These are phyloP conservation scores for Ophiocytium majus DNA, from an alignment of 352 stramenopile genomes.

Conservation along the genomic window DNA sequence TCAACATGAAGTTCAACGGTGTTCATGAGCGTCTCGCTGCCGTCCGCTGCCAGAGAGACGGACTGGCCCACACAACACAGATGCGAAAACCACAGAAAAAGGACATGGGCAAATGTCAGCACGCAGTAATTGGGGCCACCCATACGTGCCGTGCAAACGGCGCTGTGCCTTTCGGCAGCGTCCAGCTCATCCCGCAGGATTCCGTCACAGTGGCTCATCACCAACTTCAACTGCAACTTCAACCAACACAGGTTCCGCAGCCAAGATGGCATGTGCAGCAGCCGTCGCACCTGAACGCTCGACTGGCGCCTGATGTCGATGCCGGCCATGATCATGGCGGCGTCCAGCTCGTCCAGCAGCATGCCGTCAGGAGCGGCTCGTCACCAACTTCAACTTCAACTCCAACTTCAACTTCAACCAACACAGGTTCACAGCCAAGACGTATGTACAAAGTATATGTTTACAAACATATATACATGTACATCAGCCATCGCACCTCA, in stretches of 20 bases:
- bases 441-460: no score
- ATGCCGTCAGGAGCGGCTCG: no score
- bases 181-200: slow-evolving; percentile 56
- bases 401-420: no score
- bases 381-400: no score
- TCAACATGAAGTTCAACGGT: neutral
- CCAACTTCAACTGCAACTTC: no score
- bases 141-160: neutral
- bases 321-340: slow-evolving; percentile 62
- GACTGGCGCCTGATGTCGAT: slow-evolving; percentile 34
- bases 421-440: no score
- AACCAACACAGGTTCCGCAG: no score
- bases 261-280: no score
- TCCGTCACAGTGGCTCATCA: slow-evolving; percentile 37
- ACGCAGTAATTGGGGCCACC: no score
- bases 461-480: no score
- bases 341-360: slow-evolving; percentile 56
- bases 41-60: slow-evolving; percentile 46
- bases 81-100: neutral
- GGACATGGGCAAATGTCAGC: neutral
- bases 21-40: slow-evolving; percentile 37
- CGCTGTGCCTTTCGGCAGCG: slow-evolving; percentile 59
- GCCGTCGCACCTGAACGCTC: no score
- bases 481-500: no score
- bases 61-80: slow-evolving; percentile 23